Evolutionary conservation across 164 flowering plant species (phyloP), one percentile per base, ranked within the genome.

Genomic region (Chimonanthus salicifolius): DNA sequence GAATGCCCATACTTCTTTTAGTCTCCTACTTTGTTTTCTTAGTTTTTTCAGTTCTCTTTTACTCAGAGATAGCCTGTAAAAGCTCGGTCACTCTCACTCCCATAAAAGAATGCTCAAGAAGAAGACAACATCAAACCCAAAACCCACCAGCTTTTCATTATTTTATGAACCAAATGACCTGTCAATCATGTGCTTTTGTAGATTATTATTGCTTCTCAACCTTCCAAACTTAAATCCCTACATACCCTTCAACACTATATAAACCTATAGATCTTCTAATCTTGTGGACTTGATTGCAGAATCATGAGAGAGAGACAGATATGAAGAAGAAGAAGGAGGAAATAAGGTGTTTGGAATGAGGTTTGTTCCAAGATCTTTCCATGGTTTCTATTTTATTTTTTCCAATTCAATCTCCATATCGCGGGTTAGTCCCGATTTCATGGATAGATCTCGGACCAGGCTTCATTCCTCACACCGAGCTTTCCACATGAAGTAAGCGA

Each of bases 381-480:
- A 47, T 5, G 7, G 6, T 47, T 50, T 33, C 49, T n/a, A 66
- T 62, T 7, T 8, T 8, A 16, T 66, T 71, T 20, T 3, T n/a
- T 13, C 48, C 54, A 8, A 9, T 48, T 10, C 49, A 43, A 16
- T 15, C n/a, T 15, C 49, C 49, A 46, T 51, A 21, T 5, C 18
- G 7, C 15, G 44, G 47, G 50, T 73, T 58, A 15, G 44, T 49
- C 33, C n/a, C 0, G 21, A 20, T 62, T 72, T 15, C 60, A 70
- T 63, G 70, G 70, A 71, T 47, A 49, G 91, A 88, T 90, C 92
- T 91, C 96, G 96, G 93, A 91, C 91, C 90, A 91, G 93, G 93
- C 96, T 91, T 91, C 96, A 90, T 89, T 89, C 91, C 84, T 85
- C 81, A 87, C 89, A 83, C 86, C 78, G 47, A 64, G 16, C 84